These are phyloP conservation scores for Heritiera fomes DNA, from an alignment of 345 rosid genomes.

Conservation along the genomic window DNA sequence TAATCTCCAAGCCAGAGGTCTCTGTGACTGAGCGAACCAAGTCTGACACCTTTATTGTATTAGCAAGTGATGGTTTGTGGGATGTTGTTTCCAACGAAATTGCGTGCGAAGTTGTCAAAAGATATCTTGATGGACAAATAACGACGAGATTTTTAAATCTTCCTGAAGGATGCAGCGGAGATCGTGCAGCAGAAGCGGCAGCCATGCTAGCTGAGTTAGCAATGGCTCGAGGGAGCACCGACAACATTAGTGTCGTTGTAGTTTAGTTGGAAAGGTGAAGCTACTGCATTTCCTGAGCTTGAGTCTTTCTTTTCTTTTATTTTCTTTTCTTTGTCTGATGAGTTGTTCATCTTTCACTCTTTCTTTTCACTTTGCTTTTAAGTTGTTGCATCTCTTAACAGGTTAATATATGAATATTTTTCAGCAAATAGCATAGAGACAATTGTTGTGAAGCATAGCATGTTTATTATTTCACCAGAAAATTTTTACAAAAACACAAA, in stretches of 20 bases:
- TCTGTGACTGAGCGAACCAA: conserved; percentile 37
- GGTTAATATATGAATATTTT: too few relatives aligned
- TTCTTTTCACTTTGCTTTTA: neutral
- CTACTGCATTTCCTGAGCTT: neutral
- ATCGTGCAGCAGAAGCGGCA: conserved; percentile 48
- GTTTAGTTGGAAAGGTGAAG: conserved; percentile 45
- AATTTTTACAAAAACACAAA: neutral
- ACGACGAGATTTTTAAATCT: conserved; percentile 26
- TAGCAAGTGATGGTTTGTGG: conserved; percentile 86
- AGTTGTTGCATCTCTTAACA: neutral
- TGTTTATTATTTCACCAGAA: neutral
- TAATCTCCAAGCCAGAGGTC: conserved; percentile 56
- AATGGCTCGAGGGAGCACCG: conserved; percentile 56
- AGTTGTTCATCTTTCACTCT: neutral
- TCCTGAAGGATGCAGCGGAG: neutral
- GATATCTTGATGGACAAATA: conserved; percentile 45
- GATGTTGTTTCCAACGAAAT: conserved; percentile 61
- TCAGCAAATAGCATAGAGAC: too few relatives aligned
- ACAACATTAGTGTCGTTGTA: conserved; percentile 57
- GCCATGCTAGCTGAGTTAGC: conserved; percentile 52
- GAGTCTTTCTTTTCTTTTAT: neutral
- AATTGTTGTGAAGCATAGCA: neutral
- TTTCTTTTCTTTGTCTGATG: neutral
- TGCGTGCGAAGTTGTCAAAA: conserved; percentile 59
- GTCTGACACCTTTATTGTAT: conserved; percentile 60